A percentile compares a stretch with the other conserved stretches of the same genome.
Evolutionary conservation across 768 basidiomycete genomes (phyloP).

Genomic region (Hemileccinum impolitum): DNA sequence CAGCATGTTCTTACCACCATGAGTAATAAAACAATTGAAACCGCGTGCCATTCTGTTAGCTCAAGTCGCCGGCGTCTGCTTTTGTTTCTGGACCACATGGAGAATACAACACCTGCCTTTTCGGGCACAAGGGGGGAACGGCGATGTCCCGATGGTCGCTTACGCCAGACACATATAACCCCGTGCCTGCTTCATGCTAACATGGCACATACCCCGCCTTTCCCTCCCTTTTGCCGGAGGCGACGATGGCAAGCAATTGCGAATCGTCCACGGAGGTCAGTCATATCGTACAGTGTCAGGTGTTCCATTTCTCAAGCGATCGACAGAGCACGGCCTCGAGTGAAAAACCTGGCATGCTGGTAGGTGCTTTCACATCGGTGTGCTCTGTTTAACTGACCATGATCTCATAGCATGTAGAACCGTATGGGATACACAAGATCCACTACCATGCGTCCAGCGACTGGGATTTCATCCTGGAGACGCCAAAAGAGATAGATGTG

Average conservation of each 20-base stretch:
- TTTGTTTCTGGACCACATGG: constrained; percentile 27
- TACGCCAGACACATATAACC: constrained; percentile 14
- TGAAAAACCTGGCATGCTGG: constrained; percentile 17
- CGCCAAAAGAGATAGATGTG: constrained; percentile 53
- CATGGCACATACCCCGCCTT: constrained; percentile 2
- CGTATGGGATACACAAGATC: constrained; percentile 56
- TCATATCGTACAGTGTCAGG: neutral
- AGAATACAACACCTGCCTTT: constrained; percentile 31
- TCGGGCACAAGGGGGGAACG: constrained; percentile 25
- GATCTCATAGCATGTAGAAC: constrained; percentile 25
- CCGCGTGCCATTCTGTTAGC: constrained; percentile 4
- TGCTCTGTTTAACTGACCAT: neutral
- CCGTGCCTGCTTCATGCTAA: neutral
- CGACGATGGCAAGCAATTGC: constrained; percentile 23
- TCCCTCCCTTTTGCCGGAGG: neutral
- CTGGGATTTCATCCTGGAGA: constrained; percentile 67
- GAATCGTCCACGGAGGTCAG: constrained; percentile 29
- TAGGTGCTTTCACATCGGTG: neutral
- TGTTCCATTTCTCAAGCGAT: constrained; percentile 6
- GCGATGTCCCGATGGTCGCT: constrained; percentile 10
- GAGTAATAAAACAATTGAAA: constrained; percentile 12
- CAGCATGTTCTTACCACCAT: constrained; percentile 10
- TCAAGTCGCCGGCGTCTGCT: constrained; percentile 12
- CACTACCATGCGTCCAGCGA: constrained; percentile 57
- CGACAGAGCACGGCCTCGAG: constrained; percentile 23